phyloP scores from a whole-genome alignment of 129 eudicot species.

The Dittrichia graveolens region DNA sequence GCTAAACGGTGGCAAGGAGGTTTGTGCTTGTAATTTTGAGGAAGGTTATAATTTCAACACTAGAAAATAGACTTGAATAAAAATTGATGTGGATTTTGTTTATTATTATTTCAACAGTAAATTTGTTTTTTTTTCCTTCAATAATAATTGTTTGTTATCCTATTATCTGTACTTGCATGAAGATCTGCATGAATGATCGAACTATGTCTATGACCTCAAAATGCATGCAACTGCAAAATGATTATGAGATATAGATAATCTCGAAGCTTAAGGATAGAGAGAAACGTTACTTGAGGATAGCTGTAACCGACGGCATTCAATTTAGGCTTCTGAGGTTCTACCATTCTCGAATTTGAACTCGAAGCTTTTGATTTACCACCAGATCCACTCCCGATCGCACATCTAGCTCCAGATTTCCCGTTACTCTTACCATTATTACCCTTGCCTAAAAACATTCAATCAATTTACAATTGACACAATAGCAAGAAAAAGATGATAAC shows the following conservation, averaged over 20 bases:
- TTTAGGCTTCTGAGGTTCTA: conserved; percentile 36
- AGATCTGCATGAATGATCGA: not conserved
- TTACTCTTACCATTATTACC: conserved; percentile 27
- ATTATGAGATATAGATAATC: not conserved
- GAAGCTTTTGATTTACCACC: conserved; percentile 34
- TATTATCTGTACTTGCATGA: not conserved
- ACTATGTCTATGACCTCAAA: not conserved
- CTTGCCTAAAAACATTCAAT: conserved; percentile 27
- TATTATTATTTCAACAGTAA: not conserved
- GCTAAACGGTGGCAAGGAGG: too few relatives aligned
- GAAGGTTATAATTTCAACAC: too few relatives aligned
- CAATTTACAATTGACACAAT: conserved; percentile 9
- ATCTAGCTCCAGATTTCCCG: conserved; percentile 27
- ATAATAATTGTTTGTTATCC: not conserved
- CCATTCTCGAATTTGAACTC: conserved; percentile 27
- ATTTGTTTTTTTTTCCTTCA: too few relatives aligned
- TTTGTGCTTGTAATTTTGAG: too few relatives aligned
- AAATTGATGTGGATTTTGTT: not conserved
- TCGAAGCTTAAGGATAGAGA: not conserved
- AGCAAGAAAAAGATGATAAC: not conserved
- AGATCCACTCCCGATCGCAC: conserved; percentile 27
- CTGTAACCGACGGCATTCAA: conserved; percentile 52
- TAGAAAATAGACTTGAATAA: too few relatives aligned
- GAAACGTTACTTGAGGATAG: conserved; percentile 43
- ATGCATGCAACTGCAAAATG: not conserved